phyloP scores from a whole-genome alignment of 2,329 filamentous ascomycete species.

The Leptographium procerum region DNA sequence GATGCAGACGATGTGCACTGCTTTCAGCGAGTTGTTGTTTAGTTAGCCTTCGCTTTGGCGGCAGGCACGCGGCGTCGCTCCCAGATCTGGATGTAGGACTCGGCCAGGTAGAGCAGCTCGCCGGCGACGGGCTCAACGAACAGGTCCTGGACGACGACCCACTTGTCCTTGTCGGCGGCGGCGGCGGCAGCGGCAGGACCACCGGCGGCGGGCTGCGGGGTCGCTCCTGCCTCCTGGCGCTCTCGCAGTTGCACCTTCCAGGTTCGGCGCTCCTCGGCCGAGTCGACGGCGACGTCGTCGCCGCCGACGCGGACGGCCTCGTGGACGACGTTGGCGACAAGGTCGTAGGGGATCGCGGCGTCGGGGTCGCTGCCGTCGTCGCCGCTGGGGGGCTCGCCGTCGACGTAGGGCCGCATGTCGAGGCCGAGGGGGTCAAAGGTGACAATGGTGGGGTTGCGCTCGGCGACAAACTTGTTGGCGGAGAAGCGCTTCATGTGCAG shows the following conservation, averaged over 20 bases:
- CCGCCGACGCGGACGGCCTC: conserved; percentile 60
- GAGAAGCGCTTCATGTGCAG: conserved; percentile 97
- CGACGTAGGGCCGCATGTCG: conserved; percentile 82
- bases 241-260: conserved; percentile 91
- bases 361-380: conserved; percentile 45
- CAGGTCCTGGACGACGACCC: conserved; percentile 88
- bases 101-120: conserved; percentile 83
- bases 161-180: conserved; percentile 37
- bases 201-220: conserved; percentile 47
- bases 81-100: conserved; percentile 95
- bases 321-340: conserved; percentile 89
- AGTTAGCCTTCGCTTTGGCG: conserved; percentile 18
- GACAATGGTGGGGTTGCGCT: conserved; percentile 96
- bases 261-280: conserved; percentile 74
- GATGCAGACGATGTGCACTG: too few species aligned
- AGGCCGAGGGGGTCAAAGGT: conserved; percentile 79
- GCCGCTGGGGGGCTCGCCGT: conserved; percentile 70
- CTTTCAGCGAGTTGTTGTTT: neutral
- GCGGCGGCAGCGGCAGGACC: neutral
- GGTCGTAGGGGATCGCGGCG: conserved; percentile 66
- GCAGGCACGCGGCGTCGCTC: conserved; percentile 47
- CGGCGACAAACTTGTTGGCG: conserved; percentile 89
- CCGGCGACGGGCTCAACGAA: conserved; percentile 83
- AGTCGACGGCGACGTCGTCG: conserved; percentile 72
- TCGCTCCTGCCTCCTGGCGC: conserved; percentile 26